phyloP scores from a whole-genome alignment of 2,329 filamentous ascomycete genomes.

The Colletotrichum sansevieriae region DNA sequence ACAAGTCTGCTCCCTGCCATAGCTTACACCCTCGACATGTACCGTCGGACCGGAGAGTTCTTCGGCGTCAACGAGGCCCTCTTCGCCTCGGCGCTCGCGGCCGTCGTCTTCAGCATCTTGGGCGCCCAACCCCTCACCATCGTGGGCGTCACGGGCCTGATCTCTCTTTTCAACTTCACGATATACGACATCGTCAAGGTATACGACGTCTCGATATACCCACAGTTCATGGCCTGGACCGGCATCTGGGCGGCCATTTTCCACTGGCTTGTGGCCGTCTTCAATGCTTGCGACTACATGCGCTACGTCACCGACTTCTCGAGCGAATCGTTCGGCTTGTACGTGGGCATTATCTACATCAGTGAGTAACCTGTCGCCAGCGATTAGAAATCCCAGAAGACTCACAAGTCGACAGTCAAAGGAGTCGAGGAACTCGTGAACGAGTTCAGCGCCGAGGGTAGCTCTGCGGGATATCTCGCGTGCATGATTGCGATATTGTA shows the following conservation, averaged over 20 bases:
- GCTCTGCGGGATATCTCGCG: constrained; percentile 60
- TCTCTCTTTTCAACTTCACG: constrained; percentile 70
- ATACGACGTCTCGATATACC: constrained; percentile 64
- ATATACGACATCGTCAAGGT: constrained; percentile 67
- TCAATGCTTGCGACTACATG: constrained; percentile 69
- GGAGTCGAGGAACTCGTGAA: constrained; percentile 67
- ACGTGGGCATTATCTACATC: constrained; percentile 69
- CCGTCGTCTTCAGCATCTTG: constrained; percentile 66
- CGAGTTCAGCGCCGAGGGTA: constrained; percentile 56
- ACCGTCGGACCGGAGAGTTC: constrained; percentile 65
- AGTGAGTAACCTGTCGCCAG: constrained; percentile 48
- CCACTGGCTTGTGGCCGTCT: constrained; percentile 67
- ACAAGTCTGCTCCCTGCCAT: constrained; percentile 66
- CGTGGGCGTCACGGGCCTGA: constrained; percentile 68
- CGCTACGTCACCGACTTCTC: constrained; percentile 70
- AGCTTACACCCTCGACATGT: constrained; percentile 71
- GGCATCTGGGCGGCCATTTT: constrained; percentile 69
- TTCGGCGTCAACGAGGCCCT: constrained; percentile 70
- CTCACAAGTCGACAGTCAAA: not conserved
- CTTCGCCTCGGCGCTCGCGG: constrained; percentile 67
- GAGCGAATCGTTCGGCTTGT: constrained; percentile 65
- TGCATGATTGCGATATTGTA: constrained; percentile 51
- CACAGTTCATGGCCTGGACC: constrained; percentile 67
- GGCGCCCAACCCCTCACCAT: constrained; percentile 68
- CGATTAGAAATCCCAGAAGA: constrained; percentile 56